Conservation (phyloP, 163 green algal genomes). For the Scenedesmus sp. region DNA sequence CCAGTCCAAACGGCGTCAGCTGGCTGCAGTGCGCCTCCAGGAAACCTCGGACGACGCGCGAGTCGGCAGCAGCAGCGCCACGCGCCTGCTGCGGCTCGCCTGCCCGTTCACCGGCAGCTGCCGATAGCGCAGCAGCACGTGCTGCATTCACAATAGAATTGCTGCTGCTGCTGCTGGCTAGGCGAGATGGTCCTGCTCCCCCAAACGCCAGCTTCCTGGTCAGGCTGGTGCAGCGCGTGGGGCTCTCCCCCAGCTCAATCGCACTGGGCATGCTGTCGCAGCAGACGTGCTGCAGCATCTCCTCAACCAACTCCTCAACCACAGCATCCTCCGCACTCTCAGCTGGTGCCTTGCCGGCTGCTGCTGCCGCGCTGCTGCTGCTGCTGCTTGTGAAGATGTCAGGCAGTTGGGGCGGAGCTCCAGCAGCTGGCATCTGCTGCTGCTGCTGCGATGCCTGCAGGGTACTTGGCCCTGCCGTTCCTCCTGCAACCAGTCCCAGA, state of each 20-base stretch:
- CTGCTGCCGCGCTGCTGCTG: conserved; percentile 17
- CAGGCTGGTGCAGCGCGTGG: conserved; percentile 6
- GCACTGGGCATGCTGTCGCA: background rate
- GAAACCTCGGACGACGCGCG: conserved; percentile 73
- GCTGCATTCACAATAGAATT: background rate
- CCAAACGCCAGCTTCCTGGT: conserved; percentile 26
- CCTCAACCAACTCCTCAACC: conserved; percentile 45
- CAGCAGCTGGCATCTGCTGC: background rate
- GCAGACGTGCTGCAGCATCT: conserved; percentile 39
- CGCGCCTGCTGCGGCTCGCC: conserved; percentile 10
- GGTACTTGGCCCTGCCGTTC: background rate
- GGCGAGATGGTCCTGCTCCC: background rate
- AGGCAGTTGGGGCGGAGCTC: background rate
- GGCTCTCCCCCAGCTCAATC: conserved; percentile 52
- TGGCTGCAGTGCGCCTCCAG: conserved; percentile 82
- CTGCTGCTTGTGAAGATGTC: conserved; percentile 18
- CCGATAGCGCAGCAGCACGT: background rate
- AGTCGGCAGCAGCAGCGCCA: conserved; percentile 29
- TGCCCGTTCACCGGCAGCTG: background rate
- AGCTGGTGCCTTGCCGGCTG: background rate
- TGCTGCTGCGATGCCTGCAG: no score
- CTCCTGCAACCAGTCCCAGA: background rate
- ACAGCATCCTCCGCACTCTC: conserved; percentile 11
- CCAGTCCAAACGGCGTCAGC: conserved; percentile 84
- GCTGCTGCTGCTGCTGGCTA: background rate